Evolutionary conservation across 2,329 filamentous ascomycete species (phyloP).

Genomic region (Pseudopyrenochaeta lycopersici): DNA sequence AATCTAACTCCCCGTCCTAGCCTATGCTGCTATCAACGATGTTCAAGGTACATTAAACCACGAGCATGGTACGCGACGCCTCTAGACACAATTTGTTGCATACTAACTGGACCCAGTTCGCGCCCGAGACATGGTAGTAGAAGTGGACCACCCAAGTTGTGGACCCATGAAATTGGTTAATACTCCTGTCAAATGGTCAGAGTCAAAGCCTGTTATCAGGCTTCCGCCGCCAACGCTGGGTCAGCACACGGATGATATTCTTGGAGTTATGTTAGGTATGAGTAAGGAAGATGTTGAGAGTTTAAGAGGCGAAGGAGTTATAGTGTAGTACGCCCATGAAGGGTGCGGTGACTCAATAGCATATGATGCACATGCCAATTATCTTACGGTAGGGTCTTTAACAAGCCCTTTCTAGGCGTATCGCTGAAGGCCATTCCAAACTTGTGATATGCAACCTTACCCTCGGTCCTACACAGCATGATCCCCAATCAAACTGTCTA

Average conservation of each 20-base stretch:
- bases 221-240: conserved; percentile 82
- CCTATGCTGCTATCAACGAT: conserved; percentile 94
- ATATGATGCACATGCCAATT: background rate
- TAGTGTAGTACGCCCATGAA: conserved; percentile 32
- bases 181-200: conserved; percentile 92
- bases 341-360: background rate
- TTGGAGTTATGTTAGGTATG: conserved; percentile 43
- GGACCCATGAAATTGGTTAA: conserved; percentile 91
- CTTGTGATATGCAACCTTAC: no score
- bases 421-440: no score
- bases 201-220: conserved; percentile 78
- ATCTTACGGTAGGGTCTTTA: no score
- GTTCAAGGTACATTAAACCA: conserved; percentile 85
- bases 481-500: no score
- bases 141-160: conserved; percentile 83
- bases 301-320: conserved; percentile 45
- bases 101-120: conserved; percentile 55
- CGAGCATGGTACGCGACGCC: conserved; percentile 71
- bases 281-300: conserved; percentile 39
- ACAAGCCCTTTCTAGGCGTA: no score
- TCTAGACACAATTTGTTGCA: background rate
- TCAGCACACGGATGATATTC: conserved; percentile 50
- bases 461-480: no score
- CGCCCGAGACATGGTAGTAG: conserved; percentile 88
- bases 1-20: conserved; percentile 20